Conservation (phyloP, 75 land plant species). For the Selaginella moellendorffii region DNA sequence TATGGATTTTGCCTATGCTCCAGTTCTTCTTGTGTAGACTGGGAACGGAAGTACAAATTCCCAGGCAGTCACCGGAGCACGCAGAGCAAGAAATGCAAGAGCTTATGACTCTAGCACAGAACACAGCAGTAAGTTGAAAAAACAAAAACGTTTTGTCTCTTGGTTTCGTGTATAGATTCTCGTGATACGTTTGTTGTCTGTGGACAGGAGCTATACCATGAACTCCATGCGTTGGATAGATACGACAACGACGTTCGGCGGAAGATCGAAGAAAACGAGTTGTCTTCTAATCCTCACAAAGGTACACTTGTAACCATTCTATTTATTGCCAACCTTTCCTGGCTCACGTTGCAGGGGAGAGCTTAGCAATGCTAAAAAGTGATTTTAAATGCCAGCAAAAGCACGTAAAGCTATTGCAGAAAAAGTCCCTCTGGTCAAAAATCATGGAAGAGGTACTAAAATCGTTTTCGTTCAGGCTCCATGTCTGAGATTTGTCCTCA, state of each 20-base stretch:
- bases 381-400: conserved; percentile 72
- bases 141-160: too few relatives aligned
- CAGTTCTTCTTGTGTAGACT: conserved; percentile 30
- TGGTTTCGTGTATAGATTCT: too few relatives aligned
- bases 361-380: conserved; percentile 39
- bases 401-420: conserved; percentile 65
- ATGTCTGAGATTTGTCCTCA: too few relatives aligned
- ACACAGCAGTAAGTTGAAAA: conserved; percentile 76
- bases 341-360: conserved; percentile 63
- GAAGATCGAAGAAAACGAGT: conserved; percentile 66
- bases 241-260: conserved; percentile 65
- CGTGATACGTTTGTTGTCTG: too few relatives aligned
- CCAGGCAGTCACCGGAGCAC: conserved; percentile 40
- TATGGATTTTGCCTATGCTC: too few relatives aligned
- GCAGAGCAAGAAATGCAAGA: conserved; percentile 56
- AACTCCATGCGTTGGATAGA: conserved; percentile 78
- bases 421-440: conserved; percentile 83
- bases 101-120: conserved; percentile 52
- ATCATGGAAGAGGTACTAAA: conserved; percentile 64
- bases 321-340: too few relatives aligned
- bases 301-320: too few relatives aligned
- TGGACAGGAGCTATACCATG: conserved; percentile 89
- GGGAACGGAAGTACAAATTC: conserved; percentile 31
- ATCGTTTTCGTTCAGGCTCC: too few relatives aligned
- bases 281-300: conserved; percentile 35